A percentile compares a stretch with the other conserved stretches of the same genome.
Evolutionary conservation across 768 basidiomycete genomes (phyloP).

Genomic region (Psilocybe cyanescens): DNA sequence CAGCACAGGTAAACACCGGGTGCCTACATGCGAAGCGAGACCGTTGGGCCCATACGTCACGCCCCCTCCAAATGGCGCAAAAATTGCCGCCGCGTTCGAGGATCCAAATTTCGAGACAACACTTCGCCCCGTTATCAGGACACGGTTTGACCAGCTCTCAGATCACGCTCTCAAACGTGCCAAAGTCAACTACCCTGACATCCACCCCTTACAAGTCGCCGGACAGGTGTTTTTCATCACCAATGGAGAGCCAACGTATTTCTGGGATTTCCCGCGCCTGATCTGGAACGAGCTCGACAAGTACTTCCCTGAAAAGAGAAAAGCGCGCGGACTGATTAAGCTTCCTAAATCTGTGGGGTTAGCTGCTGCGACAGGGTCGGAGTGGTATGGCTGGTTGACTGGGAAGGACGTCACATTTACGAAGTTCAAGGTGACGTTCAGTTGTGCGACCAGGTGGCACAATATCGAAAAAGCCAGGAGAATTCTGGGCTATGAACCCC

Average conservation of each 20-base stretch:
- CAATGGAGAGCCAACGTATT: conserved; percentile 94
- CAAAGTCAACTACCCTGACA: conserved; percentile 45
- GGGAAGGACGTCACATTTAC: conserved; percentile 90
- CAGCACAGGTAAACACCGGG: conserved; percentile 64
- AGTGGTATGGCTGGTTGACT: conserved; percentile 71
- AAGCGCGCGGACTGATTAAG: conserved; percentile 38
- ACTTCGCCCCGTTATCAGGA: conserved; percentile 66
- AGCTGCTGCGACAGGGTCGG: conserved; percentile 69
- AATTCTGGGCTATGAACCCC: conserved; percentile 91
- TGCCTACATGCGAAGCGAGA: conserved; percentile 81
- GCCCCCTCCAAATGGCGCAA: conserved; percentile 58
- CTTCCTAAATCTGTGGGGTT: conserved; percentile 72
- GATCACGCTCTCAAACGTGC: conserved; percentile 57
- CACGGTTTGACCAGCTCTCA: conserved; percentile 82
- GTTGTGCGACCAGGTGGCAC: conserved; percentile 81
- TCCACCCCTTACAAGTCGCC: conserved; percentile 75
- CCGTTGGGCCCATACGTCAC: conserved; percentile 83
- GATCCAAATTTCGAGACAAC: conserved; percentile 41
- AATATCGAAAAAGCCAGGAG: conserved; percentile 94
- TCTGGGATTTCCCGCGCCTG: conserved; percentile 90
- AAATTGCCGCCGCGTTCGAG: conserved; percentile 61
- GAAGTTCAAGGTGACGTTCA: conserved; percentile 79
- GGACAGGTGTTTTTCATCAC: conserved; percentile 97
- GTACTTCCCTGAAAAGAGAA: conserved; percentile 58
- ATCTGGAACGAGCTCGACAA: conserved; percentile 78